These are phyloP conservation scores for Coprinopsis marcescibilis DNA, from an alignment of 768 basidiomycete genomes.

Conservation along the genomic window DNA sequence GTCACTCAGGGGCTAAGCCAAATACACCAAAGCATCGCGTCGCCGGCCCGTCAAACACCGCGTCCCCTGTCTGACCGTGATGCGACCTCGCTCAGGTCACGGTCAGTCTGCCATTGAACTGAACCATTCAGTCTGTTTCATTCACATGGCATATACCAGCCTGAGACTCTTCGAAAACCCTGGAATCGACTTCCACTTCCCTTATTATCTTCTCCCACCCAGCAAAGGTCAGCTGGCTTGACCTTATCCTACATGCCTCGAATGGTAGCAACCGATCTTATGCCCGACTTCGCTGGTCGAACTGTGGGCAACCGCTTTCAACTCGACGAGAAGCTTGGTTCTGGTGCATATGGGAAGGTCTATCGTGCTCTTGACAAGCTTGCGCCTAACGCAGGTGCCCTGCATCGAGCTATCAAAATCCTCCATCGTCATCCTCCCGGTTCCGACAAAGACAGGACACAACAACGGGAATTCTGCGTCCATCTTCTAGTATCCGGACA, in stretches of 20 bases:
- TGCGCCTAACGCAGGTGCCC: constrained; percentile 29
- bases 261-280: constrained; percentile 31
- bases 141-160: no score
- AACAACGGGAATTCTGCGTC: constrained; percentile 62
- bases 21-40: no score
- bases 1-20: no score
- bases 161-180: no score
- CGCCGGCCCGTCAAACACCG: no score
- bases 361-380: constrained; percentile 60
- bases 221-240: constrained; percentile 6
- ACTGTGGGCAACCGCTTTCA: constrained; percentile 53
- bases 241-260: constrained; percentile 32
- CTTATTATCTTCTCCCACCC: no score
- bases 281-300: constrained; percentile 47
- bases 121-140: no score
- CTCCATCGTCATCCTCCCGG: constrained; percentile 53
- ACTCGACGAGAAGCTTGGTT: constrained; percentile 58
- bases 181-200: no score
- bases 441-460: constrained; percentile 49
- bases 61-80: no score
- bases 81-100: no score
- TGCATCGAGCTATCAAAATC: constrained; percentile 71
- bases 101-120: no score
- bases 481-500: constrained; percentile 49
- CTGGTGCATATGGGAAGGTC: constrained; percentile 74